Percentiles rank a stretch among this genome's conserved stretches.
Evolutionary conservation across 768 basidiomycete species (phyloP).

Genomic region (Leccinum uliginosum): DNA sequence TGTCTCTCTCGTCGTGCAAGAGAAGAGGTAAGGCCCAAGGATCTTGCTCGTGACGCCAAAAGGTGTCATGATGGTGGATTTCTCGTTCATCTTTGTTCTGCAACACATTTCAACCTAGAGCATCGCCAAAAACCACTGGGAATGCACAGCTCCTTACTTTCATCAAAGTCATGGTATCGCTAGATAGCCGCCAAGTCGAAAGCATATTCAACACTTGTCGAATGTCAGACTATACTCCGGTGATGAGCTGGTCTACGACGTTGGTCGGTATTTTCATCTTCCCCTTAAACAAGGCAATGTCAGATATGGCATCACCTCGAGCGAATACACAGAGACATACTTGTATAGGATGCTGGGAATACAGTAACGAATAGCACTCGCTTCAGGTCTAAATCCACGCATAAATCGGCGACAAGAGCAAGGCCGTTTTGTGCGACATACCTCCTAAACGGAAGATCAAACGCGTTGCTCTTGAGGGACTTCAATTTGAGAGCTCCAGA

Average conservation of each 20-base stretch:
- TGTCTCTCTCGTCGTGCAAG: constrained; percentile 78
- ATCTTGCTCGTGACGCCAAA: constrained; percentile 90
- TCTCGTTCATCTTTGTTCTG: constrained; percentile 88
- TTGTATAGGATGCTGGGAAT: constrained; percentile 87
- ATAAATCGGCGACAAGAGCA: background rate
- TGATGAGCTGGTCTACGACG: constrained; percentile 88
- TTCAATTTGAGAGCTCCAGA: constrained; percentile 83
- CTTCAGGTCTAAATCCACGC: constrained; percentile 58
- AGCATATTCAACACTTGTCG: constrained; percentile 98
- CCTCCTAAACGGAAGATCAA: constrained; percentile 73
- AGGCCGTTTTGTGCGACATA: constrained; percentile 30
- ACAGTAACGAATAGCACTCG: constrained; percentile 72
- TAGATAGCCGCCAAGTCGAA: constrained; percentile 93
- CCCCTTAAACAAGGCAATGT: constrained; percentile 50
- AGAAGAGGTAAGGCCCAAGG: constrained; percentile 89
- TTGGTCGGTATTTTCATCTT: constrained; percentile 86
- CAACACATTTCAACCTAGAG: constrained; percentile 2
- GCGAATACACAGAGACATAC: constrained; percentile 38
- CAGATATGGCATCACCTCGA: background rate
- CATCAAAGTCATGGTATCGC: constrained; percentile 82
- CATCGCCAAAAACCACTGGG: background rate
- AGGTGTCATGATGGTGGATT: constrained; percentile 85
- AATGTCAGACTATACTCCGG: constrained; percentile 90
- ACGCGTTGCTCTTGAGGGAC: constrained; percentile 71
- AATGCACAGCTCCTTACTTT: constrained; percentile 84